These are phyloP conservation scores for Fusarium camptoceras DNA, from an alignment of 2,329 filamentous ascomycete species.

Conservation along the genomic window DNA sequence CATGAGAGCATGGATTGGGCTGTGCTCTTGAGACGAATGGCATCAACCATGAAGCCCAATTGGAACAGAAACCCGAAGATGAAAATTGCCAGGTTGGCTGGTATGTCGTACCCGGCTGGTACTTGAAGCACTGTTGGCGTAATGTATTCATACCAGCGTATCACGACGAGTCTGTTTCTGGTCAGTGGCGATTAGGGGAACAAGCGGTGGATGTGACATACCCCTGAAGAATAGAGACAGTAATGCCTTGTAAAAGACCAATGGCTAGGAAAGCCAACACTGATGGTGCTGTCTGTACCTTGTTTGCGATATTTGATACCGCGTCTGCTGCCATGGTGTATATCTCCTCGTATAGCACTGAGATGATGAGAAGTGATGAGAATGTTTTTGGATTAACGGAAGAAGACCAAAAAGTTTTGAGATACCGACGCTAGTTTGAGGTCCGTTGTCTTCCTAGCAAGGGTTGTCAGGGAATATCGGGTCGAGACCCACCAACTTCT, in stretches of 20 bases:
- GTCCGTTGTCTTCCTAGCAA: neutral
- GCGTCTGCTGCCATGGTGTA: neutral
- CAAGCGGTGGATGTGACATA: neutral
- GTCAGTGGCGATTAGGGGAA: neutral
- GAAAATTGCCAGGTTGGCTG: slow-evolving; percentile 3
- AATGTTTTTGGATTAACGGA: neutral
- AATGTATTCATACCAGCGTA: slow-evolving; percentile 3
- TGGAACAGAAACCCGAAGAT: slow-evolving; percentile 12
- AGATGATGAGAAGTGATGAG: neutral
- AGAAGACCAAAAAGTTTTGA: neutral
- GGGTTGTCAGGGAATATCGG: neutral
- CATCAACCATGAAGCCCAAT: slow-evolving; percentile 8
- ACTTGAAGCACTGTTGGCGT: neutral
- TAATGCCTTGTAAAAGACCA: neutral
- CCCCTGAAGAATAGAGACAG: neutral
- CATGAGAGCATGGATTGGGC: slow-evolving; percentile 8
- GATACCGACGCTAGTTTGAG: neutral
- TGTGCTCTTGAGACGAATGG: slow-evolving; percentile 10
- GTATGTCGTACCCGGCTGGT: neutral
- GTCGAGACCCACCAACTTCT: neutral
- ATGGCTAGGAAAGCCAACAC: neutral
- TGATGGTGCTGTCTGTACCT: neutral
- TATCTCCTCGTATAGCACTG: neutral
- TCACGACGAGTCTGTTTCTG: neutral
- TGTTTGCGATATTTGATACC: slow-evolving; percentile 2